Conservation (phyloP, 2,329 filamentous ascomycete species). For the Claviceps purpurea region DNA sequence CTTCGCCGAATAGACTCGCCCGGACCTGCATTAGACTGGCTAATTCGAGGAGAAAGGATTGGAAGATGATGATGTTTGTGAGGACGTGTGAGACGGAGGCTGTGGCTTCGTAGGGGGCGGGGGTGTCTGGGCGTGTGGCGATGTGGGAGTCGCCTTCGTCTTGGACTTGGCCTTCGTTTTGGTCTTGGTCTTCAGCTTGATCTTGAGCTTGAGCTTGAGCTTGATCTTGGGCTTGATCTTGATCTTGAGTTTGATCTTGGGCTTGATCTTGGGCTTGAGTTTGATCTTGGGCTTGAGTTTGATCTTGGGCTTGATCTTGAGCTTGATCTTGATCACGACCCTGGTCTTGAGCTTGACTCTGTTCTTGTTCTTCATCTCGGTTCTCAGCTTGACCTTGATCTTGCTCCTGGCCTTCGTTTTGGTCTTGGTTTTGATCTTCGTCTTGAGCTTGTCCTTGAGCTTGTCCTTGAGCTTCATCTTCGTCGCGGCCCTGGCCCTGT, state of each 20-base stretch:
- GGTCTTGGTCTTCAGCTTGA: slow-evolving; percentile 8
- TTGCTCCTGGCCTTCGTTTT: not conserved
- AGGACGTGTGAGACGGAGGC: slow-evolving; percentile 65
- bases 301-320: not conserved
- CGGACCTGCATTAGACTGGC: slow-evolving; percentile 63
- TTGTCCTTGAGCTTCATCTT: not conserved
- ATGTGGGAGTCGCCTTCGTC: slow-evolving; percentile 7
- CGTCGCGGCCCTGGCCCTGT: not conserved
- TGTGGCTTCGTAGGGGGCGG: slow-evolving; percentile 16
- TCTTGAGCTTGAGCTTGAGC: slow-evolving; percentile 7
- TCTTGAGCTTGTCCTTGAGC: too few species aligned
- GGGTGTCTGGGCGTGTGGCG: not conserved
- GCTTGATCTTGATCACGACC: not conserved
- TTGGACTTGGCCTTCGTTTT: slow-evolving; percentile 7
- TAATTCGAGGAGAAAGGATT: slow-evolving; percentile 68
- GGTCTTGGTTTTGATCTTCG: too few species aligned
- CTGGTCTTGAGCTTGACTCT: not conserved
- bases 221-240: not conserved
- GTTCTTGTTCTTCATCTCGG: not conserved
- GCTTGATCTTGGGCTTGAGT: not conserved
- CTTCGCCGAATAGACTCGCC: slow-evolving; percentile 63
- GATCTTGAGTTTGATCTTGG: not conserved
- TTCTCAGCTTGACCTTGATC: not conserved
- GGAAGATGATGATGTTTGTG: slow-evolving; percentile 66
- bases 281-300: not conserved